A percentile compares a stretch with the other conserved stretches of the same genome.
These are phyloP conservation scores for Luffa aegyptiaca DNA, from an alignment of 306 rosid genomes.

Conservation along the genomic window DNA sequence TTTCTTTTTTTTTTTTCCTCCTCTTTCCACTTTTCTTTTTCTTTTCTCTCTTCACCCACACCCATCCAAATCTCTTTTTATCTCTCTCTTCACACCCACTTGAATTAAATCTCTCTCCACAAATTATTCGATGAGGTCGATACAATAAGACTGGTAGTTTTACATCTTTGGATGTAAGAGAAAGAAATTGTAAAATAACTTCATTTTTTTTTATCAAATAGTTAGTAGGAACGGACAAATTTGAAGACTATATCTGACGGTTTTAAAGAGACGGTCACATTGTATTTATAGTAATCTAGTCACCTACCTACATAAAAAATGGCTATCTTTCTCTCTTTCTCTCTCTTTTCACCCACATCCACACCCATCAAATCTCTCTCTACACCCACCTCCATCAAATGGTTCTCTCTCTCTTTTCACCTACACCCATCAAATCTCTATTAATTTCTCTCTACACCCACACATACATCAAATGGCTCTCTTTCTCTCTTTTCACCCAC, in stretches of 20 bases:
- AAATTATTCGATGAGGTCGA: no score
- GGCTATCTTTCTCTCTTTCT: not conserved
- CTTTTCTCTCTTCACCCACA: slow-evolving; percentile 10
- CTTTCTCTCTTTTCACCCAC: not conserved
- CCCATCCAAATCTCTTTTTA: not conserved
- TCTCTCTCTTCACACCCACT: no score
- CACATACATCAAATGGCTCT: not conserved
- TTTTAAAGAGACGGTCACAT: no score
- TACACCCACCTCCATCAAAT: no score
- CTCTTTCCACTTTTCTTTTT: not conserved
- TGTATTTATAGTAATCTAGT: no score
- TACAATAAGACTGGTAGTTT: no score
- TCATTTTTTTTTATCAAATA: no score
- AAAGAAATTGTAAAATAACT: no score
- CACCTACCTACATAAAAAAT: no score
- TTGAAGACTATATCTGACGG: no score
- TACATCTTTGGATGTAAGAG: no score
- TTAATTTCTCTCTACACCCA: not conserved
- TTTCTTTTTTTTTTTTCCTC: not conserved
- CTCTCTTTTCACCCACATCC: not conserved
- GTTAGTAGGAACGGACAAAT: no score
- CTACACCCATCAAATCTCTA: slow-evolving; percentile 5
- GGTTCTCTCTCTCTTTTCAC: not conserved
- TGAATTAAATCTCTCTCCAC: not conserved
- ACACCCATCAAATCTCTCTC: not conserved